Evolutionary conservation across 495 filamentous ascomycete species (phyloP).

Genomic region (Aspergillus saccharolyticus): DNA sequence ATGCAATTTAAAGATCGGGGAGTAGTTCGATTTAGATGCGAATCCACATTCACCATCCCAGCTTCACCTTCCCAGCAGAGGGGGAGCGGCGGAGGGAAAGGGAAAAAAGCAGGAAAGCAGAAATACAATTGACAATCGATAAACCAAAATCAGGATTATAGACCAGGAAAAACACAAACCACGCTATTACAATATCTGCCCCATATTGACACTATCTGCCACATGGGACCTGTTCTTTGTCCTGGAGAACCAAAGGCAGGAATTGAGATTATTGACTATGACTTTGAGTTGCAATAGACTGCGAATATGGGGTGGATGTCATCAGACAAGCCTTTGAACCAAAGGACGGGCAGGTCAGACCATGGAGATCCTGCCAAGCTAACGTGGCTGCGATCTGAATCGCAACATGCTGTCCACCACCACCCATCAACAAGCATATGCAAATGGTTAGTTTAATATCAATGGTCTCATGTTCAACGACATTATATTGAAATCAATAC

Average conservation of each 20-base stretch:
- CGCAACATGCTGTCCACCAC: neutral
- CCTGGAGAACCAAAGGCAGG: constrained; percentile 1
- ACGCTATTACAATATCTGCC: neutral
- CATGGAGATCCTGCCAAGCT: constrained; percentile 11
- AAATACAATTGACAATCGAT: too few species aligned
- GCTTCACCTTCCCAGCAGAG: too few species aligned
- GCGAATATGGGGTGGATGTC: neutral
- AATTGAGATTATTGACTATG: neutral
- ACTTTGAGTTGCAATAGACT: too few species aligned
- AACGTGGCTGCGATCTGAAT: constrained; percentile 14
- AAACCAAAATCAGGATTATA: neutral
- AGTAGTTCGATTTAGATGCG: neutral
- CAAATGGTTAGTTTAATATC: neutral
- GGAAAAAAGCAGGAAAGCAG: neutral
- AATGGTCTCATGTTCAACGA: neutral
- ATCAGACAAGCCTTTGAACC: neutral
- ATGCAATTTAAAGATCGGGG: neutral
- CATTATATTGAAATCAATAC: neutral
- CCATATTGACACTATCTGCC: neutral
- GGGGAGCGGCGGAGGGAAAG: neutral
- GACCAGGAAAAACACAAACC: neutral
- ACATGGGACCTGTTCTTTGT: neutral
- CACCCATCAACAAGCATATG: neutral
- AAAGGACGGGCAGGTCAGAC: constrained; percentile 4
- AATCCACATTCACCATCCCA: neutral